Percentiles rank a stretch among this genome's conserved stretches.
These are phyloP conservation scores for Ophiostoma australiae DNA, from an alignment of 2,329 filamentous ascomycete genomes.

Conservation along the genomic window DNA sequence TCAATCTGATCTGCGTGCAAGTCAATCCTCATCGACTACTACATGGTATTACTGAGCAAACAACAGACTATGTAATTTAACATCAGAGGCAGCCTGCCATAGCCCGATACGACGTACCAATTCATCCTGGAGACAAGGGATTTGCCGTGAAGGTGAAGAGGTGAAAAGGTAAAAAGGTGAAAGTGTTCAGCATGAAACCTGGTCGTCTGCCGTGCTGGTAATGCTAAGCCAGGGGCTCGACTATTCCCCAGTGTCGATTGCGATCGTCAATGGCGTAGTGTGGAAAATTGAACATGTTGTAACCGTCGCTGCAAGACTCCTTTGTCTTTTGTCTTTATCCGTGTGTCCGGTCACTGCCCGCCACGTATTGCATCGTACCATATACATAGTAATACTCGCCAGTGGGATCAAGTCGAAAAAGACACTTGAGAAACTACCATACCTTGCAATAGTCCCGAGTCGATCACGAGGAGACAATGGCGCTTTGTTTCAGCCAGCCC, in stretches of 20 bases:
- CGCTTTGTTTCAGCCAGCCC: constrained; percentile 12
- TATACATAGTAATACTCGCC: no score
- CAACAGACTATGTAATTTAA: background rate
- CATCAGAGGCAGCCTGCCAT: constrained; percentile 1
- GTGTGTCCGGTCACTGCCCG: background rate
- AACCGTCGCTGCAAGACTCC: background rate
- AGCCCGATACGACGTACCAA: background rate
- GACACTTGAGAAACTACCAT: background rate
- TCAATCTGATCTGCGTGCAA: background rate
- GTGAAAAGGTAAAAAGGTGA: no score
- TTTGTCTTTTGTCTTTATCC: background rate
- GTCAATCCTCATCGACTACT: background rate
- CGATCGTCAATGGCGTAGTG: background rate
- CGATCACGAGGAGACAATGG: constrained; percentile 8
- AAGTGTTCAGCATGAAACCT: background rate
- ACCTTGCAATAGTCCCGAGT: background rate
- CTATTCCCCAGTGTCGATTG: constrained; percentile 9
- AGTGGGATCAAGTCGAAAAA: background rate
- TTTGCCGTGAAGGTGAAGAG: background rate
- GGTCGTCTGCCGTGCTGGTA: background rate
- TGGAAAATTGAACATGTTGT: background rate
- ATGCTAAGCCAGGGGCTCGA: background rate
- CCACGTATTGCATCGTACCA: background rate
- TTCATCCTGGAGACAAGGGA: constrained; percentile 3
- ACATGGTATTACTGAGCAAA: background rate